Base-by-base conservation (phyloP, 2,329 filamentous ascomycete genomes). In the Stagonosporopsis vannaccii region DNA sequence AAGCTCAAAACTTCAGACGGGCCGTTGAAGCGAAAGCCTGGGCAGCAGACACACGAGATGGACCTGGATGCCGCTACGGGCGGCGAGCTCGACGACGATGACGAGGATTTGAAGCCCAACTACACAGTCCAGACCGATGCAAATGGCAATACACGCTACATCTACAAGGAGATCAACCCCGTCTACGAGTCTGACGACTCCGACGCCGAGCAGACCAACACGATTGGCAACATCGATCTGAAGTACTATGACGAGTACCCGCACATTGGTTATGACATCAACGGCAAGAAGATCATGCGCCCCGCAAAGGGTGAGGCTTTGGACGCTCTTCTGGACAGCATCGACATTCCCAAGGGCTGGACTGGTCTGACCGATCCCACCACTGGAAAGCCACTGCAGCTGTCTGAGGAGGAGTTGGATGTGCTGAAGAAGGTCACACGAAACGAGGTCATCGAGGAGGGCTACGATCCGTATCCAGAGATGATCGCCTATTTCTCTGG, bases 261-360 rank as follows among this genome's bases (percentile, higher is more conserved):
- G 46, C 95, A 99, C 75, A 97, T 99, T 73, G 95, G 95, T 57
- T 99, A 99, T 79, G 91, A 97, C 70, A 98, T 99, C 80, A 96
- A 99, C 76, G 95, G 95, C 76, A 97, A 96, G 84, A 96, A 91
- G 77, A 97, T 99, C 62, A 91, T 97, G 88, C 90, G 95, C 48
- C 95, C 95, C 6, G 95, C 96, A 4, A 94, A 92, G 66, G 94
- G 94, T 48, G 90, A 97, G 74, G 95, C 95, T 32, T 81, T 99
- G 28, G 95, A 99, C 81, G 92, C 92, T 12, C 83, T 99, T 39
- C 83, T 99, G 9, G 94, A 99, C 70, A 97, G 91, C 77, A 99
- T 99, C 69, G 95, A 99, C 72, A 83, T 99, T 32, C 95, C 95
- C 13, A 92, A 97, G 82, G 95, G 94, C 62, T 99, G 93, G 92